Base-by-base conservation (phyloP, 352 stramenopile species). In the Globisporangium emineosum region DNA sequence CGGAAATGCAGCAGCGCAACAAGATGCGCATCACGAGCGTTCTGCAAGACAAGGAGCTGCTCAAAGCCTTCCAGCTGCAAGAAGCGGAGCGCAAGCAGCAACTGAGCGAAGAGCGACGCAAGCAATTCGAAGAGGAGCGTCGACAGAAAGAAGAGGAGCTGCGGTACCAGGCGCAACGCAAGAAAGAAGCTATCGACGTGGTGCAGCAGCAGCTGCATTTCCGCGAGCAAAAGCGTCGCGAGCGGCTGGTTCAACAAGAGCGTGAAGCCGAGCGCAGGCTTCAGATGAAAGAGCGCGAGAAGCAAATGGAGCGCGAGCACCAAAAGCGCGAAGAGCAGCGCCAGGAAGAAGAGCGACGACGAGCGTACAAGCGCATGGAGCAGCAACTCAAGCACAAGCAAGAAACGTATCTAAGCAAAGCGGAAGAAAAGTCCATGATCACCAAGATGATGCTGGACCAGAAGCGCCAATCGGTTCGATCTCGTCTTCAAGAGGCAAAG, bases 1-100 rank as follows among this genome's bases (percentile, higher is more conserved):
- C 69, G 0, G 74, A 89, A 6, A 93, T 89, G 58, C 83, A 91
- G 53, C 67, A 81, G 27, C 77, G 72, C 29, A 93, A 90, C 69
- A 81, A 88, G 23, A 77, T 86, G 55, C 76, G 82, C 6, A 85
- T 93, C 49, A 73, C 70, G 12, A 78, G 67, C 53, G 83, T 93
- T 15, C 52, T 92, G 19, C 60, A 81, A 50, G 82, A 92, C 55
- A 86, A 82, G 30, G 84, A 86, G 37, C 21, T 76, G 12, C 76
- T 88, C 51, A 71, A 73, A 0, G 65, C 75, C 12, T 51, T 73
- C 27, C 86, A 89, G 45, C 60, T 83, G 5, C 59, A 84, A 21
- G 81, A 81, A 40, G 76, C 77, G 3, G 69, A 75, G n/a, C 78
- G 74, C 7, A 90, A 90, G 53, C 83, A 91, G 21, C 67, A 81